phyloP scores from a whole-genome alignment of 2,329 filamentous ascomycete genomes.

The Colletotrichum camelliae region DNA sequence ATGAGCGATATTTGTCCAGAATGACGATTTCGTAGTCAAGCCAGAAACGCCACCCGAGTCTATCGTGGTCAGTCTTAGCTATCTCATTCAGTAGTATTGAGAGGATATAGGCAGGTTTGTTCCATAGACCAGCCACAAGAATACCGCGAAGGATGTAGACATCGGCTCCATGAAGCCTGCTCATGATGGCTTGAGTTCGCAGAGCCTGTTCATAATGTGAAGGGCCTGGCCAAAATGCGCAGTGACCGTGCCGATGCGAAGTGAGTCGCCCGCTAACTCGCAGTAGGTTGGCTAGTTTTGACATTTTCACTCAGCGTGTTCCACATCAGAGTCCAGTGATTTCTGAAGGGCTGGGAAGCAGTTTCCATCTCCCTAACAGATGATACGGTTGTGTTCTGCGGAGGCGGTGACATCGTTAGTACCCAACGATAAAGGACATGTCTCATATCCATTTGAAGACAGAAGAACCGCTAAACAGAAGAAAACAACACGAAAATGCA shows the following conservation, averaged over 20 bases:
- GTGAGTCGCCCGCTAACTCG: background rate
- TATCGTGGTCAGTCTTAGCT: slow-evolving; percentile 10
- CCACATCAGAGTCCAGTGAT: too few relatives aligned
- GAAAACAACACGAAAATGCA: too few relatives aligned
- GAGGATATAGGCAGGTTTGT: slow-evolving; percentile 42
- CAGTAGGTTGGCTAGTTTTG: too few relatives aligned
- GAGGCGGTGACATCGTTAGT: too few relatives aligned
- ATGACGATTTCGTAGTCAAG: slow-evolving; percentile 25
- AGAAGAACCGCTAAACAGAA: too few relatives aligned
- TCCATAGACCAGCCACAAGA: slow-evolving; percentile 37
- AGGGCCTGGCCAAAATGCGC: slow-evolving; percentile 1
- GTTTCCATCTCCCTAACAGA: too few relatives aligned
- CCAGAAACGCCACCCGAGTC: slow-evolving; percentile 24
- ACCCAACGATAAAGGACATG: too few relatives aligned
- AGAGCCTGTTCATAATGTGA: slow-evolving; percentile 29
- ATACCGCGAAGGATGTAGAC: slow-evolving; percentile 34
- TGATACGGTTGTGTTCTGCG: too few relatives aligned
- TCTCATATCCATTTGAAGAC: too few relatives aligned
- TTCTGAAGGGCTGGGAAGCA: too few relatives aligned
- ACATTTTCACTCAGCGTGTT: too few relatives aligned
- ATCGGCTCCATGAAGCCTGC: slow-evolving; percentile 33
- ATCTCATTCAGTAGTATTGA: slow-evolving; percentile 29
- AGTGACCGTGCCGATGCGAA: background rate
- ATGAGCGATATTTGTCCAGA: slow-evolving; percentile 22
- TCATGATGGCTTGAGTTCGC: slow-evolving; percentile 38